Base-by-base conservation (phyloP, 257 asterid species). In the Catharanthus roseus region DNA sequence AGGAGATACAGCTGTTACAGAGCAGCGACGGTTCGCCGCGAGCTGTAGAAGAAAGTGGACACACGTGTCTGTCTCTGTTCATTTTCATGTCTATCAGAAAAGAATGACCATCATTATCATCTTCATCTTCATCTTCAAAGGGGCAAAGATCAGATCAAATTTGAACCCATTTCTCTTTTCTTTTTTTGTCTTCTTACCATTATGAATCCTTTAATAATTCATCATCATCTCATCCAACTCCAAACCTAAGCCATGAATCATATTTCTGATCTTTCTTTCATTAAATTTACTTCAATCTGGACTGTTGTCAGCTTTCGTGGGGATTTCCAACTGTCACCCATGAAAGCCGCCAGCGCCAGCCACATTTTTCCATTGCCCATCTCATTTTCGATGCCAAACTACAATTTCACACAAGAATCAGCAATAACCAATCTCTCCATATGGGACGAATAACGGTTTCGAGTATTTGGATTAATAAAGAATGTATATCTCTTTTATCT, bases 1-100 rank as follows among this genome's bases (percentile, higher is more conserved):
- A 10, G 10, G 13, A 21, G 31, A 50, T 31, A n/a, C 61, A n/a
- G 39, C 50, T 72, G 56, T 41, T 34, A 6, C 2, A 23, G 45
- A 49, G 70, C 42, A n/a, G 67, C 61, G 28, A 57, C 71, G 57
- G 66, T 23, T 58, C 77, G 77, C 77, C 3, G 77, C 77, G 10
- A 41, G 60, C 23, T 26, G 62, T 8, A 39, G 69, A 15, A 47
- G 69, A 71, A 15, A 34, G n/a, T 9, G 24, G 38, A 29, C 4
- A 44, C 68, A 74, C 77, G 77, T 74, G 72, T 74, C 61, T 15
- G n/a, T n/a, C n/a, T n/a, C n/a, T n/a, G 28, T 61, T 42, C 10
- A 38, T 23, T 50, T 53, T 65, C 72, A 28, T 38, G 45, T 26
- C 45, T 51, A 73, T 53, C 72, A 6, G 60, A n/a, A n/a, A 12